Conservation (phyloP, 1,284 basidiomycete genomes). For the Ceratobasidium sp. region DNA sequence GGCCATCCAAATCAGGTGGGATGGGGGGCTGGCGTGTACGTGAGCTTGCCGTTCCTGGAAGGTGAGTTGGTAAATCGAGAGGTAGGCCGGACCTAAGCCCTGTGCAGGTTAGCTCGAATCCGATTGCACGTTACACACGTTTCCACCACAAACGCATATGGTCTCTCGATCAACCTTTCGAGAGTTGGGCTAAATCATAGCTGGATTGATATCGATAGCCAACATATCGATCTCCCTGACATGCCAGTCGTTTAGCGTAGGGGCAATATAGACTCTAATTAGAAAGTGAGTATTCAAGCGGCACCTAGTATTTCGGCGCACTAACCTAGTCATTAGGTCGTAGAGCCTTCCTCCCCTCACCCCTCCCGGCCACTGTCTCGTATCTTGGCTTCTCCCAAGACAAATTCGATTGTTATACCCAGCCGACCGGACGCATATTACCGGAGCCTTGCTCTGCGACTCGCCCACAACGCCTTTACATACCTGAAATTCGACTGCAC, state of each 20-base stretch:
- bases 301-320: neutral
- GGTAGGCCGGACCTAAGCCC: neutral
- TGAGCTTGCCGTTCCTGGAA: slow-evolving; percentile 43
- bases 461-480: slow-evolving; percentile 46
- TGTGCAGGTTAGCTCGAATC: slow-evolving; percentile 34
- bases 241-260: slow-evolving; percentile 8
- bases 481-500: slow-evolving; percentile 48
- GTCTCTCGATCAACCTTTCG: slow-evolving; percentile 19
- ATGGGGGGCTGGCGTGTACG: slow-evolving; percentile 47
- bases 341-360: neutral
- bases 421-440: slow-evolving; percentile 1
- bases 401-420: slow-evolving; percentile 46
- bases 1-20: slow-evolving; percentile 48
- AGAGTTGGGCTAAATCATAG: neutral
- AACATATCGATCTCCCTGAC: neutral
- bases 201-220: slow-evolving; percentile 28
- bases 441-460: slow-evolving; percentile 36
- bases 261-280: slow-evolving; percentile 1
- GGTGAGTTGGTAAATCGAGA: slow-evolving; percentile 20
- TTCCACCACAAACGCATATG: slow-evolving; percentile 41
- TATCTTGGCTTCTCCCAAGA: slow-evolving; percentile 24
- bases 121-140: neutral
- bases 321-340: neutral
- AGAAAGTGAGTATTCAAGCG: slow-evolving; percentile 25
- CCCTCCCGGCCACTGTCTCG: slow-evolving; percentile 45